Base-by-base conservation (phyloP, 371 early-diverging fungal species). In the Thermomucor indicae-seudaticae region DNA sequence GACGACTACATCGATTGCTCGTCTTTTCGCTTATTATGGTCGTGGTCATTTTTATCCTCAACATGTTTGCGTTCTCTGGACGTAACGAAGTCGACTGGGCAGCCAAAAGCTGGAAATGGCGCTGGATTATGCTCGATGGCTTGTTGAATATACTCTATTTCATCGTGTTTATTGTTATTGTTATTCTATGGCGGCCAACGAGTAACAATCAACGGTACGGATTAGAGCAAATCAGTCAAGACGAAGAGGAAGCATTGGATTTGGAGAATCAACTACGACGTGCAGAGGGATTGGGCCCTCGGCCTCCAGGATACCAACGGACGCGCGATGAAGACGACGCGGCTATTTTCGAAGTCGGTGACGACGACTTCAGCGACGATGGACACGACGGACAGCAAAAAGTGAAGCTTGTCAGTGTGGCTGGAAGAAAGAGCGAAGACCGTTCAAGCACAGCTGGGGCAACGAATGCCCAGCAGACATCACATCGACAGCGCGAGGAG, bases 91-190 rank as follows among this genome's bases (percentile, higher is more conserved):
- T 67, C 0, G 80, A 79, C n/a, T 92, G 90, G 88, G 74, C 84
- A 11, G 88, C 89, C 0, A 67, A 60, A 17, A 83, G 86, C 54
- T 95, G 96, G 95, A 79, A 81, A 47, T 84, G 81, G 67, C 80
- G 89, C 43, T 96, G 96, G 97, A 76, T 96, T 63, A 80, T 94
- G 67, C 63, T 92, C 42, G 96, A 96, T 57, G 97, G 96, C 14
- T 88, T 89, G 81, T 59, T 89, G 25, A 86, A 91, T 55, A 55
- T 86, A 5, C 70, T 93, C 30, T 97, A 94, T 53, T 83, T 94
- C 53, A 55, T 84, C 20, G 88, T 90, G 2, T 89, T 93, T 57
- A 62, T 83, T 2, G 68, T 80, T 11, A 91, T 97, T 55, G 71
- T 85, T 17, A 72, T 87, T 27, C 72, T 94, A 50, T 97, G 98